Evolutionary conservation across 169 alveolate genomes (phyloP).

Genomic region (Plasmodium reichenowi): DNA sequence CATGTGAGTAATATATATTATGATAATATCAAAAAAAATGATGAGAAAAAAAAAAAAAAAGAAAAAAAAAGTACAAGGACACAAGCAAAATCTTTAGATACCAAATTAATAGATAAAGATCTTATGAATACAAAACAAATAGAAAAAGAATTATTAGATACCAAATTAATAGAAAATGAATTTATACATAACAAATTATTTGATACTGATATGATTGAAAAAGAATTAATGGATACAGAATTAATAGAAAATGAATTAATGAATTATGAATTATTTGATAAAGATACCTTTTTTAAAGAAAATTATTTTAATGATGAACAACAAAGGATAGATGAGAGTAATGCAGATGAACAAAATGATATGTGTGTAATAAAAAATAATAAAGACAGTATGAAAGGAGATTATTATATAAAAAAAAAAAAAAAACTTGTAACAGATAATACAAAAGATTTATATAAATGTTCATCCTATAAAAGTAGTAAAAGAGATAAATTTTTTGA

Average conservation of each 20-base stretch:
- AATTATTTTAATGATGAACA: constrained; percentile 20
- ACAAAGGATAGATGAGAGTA: no score
- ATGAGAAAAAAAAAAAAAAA: neutral
- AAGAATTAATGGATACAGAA: constrained; percentile 59
- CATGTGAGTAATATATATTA: no score
- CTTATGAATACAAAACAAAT: constrained; percentile 11
- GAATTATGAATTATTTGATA: constrained; percentile 29
- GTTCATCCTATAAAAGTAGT: no score
- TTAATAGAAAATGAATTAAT: constrained; percentile 48
- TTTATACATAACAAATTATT: constrained; percentile 26
- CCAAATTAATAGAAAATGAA: constrained; percentile 30
- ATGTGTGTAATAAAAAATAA: no score
- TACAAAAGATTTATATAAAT: no score
- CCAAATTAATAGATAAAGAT: constrained; percentile 16
- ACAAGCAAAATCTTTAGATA: neutral
- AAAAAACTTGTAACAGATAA: neutral
- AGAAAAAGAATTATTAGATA: constrained; percentile 20
- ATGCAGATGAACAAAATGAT: no score
- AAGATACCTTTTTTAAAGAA: constrained; percentile 2
- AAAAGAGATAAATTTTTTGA: neutral
- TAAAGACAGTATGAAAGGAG: neutral
- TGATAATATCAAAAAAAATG: neutral
- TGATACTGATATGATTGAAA: constrained; percentile 45
- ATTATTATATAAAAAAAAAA: constrained; percentile 9
- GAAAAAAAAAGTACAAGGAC: neutral